Evolutionary conservation across 2,329 filamentous ascomycete species (phyloP).

Genomic region (Microdochium bolleyi): DNA sequence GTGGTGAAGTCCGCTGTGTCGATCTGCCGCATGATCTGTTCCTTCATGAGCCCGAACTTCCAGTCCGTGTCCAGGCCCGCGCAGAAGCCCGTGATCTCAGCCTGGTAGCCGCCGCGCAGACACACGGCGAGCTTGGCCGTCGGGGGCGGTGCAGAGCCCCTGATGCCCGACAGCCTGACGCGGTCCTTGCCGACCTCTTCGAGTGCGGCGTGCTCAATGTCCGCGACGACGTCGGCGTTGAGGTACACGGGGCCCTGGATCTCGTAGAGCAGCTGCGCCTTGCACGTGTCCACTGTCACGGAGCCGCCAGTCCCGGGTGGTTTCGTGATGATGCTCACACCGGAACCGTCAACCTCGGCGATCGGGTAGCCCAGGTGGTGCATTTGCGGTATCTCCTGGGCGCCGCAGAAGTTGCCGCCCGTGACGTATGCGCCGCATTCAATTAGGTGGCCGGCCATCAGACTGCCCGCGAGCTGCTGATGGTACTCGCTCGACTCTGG

Average conservation of each 20-base stretch:
- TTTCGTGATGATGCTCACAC: constrained; percentile 7
- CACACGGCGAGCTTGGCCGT: constrained; percentile 31
- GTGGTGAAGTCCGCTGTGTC: constrained; percentile 14
- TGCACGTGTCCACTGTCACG: constrained; percentile 20
- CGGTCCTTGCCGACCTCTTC: constrained; percentile 31
- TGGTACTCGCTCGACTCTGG: constrained; percentile 10
- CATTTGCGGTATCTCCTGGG: constrained; percentile 18
- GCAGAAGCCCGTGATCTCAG: constrained; percentile 18
- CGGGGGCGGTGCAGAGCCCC: constrained; percentile 26
- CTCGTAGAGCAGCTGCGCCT: constrained; percentile 34
- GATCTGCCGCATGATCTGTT: constrained; percentile 14
- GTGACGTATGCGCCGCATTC: constrained; percentile 36
- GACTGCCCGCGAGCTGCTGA: constrained; percentile 26
- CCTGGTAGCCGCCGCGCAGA: constrained; percentile 27
- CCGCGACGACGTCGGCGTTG: constrained; percentile 34
- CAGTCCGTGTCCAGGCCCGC: constrained; percentile 13
- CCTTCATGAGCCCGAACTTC: constrained; percentile 18
- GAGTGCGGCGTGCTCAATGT: constrained; percentile 30
- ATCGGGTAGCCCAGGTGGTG: constrained; percentile 11
- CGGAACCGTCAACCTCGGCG: constrained; percentile 1
- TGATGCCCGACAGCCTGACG: constrained; percentile 26
- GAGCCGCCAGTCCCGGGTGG: constrained; percentile 10
- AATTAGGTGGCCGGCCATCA: constrained; percentile 33
- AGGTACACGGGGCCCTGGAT: constrained; percentile 34
- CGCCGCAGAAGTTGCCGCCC: constrained; percentile 36